phyloP scores from a whole-genome alignment of 192 early-diverging fungal species.

The Coemansia sp. region DNA sequence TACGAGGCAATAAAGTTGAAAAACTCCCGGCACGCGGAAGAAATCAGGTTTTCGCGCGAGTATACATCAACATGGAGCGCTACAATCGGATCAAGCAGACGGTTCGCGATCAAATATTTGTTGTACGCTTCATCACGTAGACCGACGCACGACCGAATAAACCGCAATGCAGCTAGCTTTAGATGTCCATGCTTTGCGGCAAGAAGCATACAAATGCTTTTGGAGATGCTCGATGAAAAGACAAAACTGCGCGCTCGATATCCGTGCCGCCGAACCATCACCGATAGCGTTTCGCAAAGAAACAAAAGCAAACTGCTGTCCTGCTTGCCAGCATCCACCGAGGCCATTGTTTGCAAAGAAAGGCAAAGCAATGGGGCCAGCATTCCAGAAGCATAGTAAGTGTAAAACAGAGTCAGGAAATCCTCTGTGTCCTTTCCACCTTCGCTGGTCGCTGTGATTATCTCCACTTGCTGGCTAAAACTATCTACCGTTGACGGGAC shows the following conservation, averaged over 20 bases:
- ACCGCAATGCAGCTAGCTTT: conserved; percentile 76
- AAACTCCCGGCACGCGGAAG: conserved; percentile 89
- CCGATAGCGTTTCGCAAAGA: conserved; percentile 80
- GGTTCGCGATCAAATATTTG: conserved; percentile 73
- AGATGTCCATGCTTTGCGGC: conserved; percentile 69
- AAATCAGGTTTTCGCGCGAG: conserved; percentile 78
- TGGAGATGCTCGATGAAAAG: conserved; percentile 62
- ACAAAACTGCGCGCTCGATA: conserved; percentile 80
- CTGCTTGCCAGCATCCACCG: conserved; percentile 10
- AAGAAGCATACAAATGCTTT: conserved; percentile 68
- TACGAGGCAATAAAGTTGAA: conserved; percentile 79
- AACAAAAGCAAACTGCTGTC: conserved; percentile 14
- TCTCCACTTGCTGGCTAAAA: conserved; percentile 27
- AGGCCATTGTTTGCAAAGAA: conserved; percentile 33
- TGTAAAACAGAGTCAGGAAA: conserved; percentile 84
- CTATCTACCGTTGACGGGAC: conserved; percentile 22
- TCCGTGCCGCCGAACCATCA: conserved; percentile 70
- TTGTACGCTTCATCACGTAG: conserved; percentile 83
- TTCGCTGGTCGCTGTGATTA: conserved; percentile 9
- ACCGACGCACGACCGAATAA: conserved; percentile 77
- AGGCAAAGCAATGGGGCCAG: conserved; percentile 67
- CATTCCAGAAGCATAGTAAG: conserved; percentile 60
- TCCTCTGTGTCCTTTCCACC: conserved; percentile 66
- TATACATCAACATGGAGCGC: conserved; percentile 63
- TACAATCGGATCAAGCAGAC: conserved; percentile 72